Base-by-base conservation (phyloP, 129 eudicot species). In the Ambrosia trifida region DNA sequence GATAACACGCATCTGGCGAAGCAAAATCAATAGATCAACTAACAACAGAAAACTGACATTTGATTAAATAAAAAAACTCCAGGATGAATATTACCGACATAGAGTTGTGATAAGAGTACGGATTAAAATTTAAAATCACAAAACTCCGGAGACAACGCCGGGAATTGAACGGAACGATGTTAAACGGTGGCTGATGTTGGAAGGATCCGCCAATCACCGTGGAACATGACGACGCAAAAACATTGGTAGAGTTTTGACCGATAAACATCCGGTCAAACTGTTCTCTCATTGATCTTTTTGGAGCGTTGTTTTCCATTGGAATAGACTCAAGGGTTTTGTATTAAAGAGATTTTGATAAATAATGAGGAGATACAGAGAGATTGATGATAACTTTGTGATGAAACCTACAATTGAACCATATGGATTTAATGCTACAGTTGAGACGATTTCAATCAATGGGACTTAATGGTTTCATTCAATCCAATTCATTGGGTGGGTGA, bases 181-280 rank as follows among this genome's bases (percentile, higher is more conserved):
- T 77, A 46, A 41, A 7, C 28, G 66, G 76, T 12, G 76, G 70
- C 7, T 60, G 67, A 1, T 61, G 77, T 5, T 76, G 74, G 45
- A 31, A 4, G 65, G 65, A 30, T 57, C 57, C 67, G 54, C 68
- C 76, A 58, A 16, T 30, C 5, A 11, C 10, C 33, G 70, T 20
- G 50, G 77, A 14, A 51, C 71, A 45, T 47, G 81, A 62, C 72
- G 76, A 72, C 71, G 30, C 1, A 28, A 69, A 60, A 30, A 14
- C n/a, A 28, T 60, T 31, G 0, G 20, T 78, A 70, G 81, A 72
- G 81, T 77, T 77, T 77, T 77, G 81, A 77, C 72, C 33, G 32
- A 41, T 30, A 16, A 70, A 30, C 38, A 52, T 11, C 60, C 77
- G 65, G 81, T 78, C 81, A 78, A 78, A 64, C 51, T 32, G 72